Evolutionary conservation across 2,329 filamentous ascomycete genomes (phyloP).

Genomic region (Paecilomyces variotii): DNA sequence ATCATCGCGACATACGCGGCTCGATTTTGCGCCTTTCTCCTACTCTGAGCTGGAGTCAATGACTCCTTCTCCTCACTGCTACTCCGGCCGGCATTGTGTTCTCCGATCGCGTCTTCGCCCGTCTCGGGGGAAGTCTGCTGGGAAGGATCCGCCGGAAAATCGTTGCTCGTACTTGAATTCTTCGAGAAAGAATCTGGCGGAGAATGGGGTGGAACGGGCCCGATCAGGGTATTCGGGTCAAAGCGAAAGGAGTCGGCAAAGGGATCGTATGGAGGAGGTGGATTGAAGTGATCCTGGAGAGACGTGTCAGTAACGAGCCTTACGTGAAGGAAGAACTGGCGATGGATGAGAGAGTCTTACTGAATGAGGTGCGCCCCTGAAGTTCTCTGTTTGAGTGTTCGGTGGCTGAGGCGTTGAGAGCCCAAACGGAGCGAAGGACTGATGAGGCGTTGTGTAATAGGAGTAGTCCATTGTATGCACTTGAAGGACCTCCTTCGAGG

Average conservation of each 20-base stretch:
- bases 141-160: slow-evolving; percentile 14
- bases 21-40: slow-evolving; percentile 63
- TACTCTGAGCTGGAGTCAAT: slow-evolving; percentile 47
- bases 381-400: slow-evolving; percentile 36
- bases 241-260: slow-evolving; percentile 33
- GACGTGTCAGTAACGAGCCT: slow-evolving; percentile 10
- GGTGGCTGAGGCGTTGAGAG: slow-evolving; percentile 35
- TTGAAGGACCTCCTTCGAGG: background rate
- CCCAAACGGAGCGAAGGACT: slow-evolving; percentile 43
- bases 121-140: slow-evolving; percentile 21
- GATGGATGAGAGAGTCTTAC: slow-evolving; percentile 23
- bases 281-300: slow-evolving; percentile 25
- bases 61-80: slow-evolving; percentile 49
- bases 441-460: slow-evolving; percentile 39
- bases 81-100: slow-evolving; percentile 30
- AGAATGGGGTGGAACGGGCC: slow-evolving; percentile 20
- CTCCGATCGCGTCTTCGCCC: slow-evolving; percentile 16
- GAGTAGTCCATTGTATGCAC: slow-evolving; percentile 47
- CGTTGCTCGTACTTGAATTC: slow-evolving; percentile 24
- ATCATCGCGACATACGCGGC: slow-evolving; percentile 53
- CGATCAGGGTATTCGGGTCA: slow-evolving; percentile 24
- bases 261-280: slow-evolving; percentile 22
- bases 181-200: slow-evolving; percentile 29
- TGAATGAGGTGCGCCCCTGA: slow-evolving; percentile 34
- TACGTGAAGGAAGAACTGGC: slow-evolving; percentile 7